A percentile compares a stretch with the other conserved stretches of the same genome.
phyloP scores from a whole-genome alignment of 148 eudicot species.

The Spergularia bocconei region DNA sequence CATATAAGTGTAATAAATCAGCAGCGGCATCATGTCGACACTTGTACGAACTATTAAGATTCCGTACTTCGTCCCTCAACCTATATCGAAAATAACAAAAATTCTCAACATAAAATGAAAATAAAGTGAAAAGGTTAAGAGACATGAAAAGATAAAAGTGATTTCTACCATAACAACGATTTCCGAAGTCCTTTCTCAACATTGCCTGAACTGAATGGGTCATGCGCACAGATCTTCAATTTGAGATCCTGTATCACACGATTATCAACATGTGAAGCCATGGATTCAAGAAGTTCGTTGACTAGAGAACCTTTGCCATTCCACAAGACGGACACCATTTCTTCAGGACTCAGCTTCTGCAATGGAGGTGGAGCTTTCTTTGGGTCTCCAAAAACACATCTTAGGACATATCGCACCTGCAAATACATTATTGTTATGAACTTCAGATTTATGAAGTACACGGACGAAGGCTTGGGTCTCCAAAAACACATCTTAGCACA shows the following conservation, averaged over 20 bases:
- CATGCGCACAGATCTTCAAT: conserved; percentile 64
- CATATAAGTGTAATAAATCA: conserved; percentile 90
- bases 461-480: neutral
- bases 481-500: neutral
- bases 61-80: conserved; percentile 96
- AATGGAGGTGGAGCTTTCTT: conserved; percentile 95
- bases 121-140: neutral
- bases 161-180: conserved; percentile 76
- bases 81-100: conserved; percentile 32
- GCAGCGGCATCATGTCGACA: conserved; percentile 98
- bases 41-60: conserved; percentile 74
- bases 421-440: conserved; percentile 2
- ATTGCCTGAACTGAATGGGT: conserved; percentile 70
- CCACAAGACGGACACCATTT: conserved; percentile 69
- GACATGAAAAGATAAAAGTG: neutral
- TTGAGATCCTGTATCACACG: conserved; percentile 51
- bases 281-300: conserved; percentile 68
- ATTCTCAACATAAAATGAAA: conserved; percentile 1
- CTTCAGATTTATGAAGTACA: neutral
- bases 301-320: conserved; percentile 84
- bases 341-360: conserved; percentile 80
- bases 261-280: conserved; percentile 75
- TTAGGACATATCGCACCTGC: conserved; percentile 93
- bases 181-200: conserved; percentile 59
- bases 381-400: conserved; percentile 90